A percentile compares a stretch with the other conserved stretches of the same genome.
Conservation (phyloP, 2,329 filamentous ascomycete genomes). For the Sporothrix dimorphospora region DNA sequence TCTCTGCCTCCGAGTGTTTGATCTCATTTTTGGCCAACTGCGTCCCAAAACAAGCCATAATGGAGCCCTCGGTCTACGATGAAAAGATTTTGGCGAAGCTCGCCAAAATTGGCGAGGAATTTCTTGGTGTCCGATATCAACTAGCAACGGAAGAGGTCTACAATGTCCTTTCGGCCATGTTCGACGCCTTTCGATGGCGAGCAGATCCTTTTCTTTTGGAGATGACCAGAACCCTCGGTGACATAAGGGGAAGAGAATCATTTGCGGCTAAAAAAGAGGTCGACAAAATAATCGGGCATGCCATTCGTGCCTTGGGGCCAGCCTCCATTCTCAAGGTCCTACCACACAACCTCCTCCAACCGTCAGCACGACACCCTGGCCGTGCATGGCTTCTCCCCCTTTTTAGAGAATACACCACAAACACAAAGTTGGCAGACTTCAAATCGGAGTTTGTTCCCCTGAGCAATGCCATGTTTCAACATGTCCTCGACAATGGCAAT, state of each 20-base stretch:
- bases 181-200: conserved; percentile 83
- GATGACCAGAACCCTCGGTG: conserved; percentile 78
- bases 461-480: conserved; percentile 87
- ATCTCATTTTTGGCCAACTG: conserved; percentile 93
- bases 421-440: conserved; percentile 86
- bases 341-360: conserved; percentile 81
- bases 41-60: conserved; percentile 77
- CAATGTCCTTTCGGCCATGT: conserved; percentile 82
- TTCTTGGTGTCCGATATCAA: conserved; percentile 90
- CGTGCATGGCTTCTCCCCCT: conserved; percentile 94
- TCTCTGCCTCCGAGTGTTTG: conserved; percentile 92
- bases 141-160: conserved; percentile 95
- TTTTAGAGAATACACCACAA: conserved; percentile 84
- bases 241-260: conserved; percentile 82
- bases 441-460: conserved; percentile 82
- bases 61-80: conserved; percentile 89
- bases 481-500: conserved; percentile 77
- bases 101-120: conserved; percentile 69
- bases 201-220: conserved; percentile 76
- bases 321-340: conserved; percentile 80
- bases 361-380: conserved; percentile 76
- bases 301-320: conserved; percentile 87
- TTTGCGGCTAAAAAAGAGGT: conserved; percentile 95
- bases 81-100: conserved; percentile 87
- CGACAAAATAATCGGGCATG: conserved; percentile 85